Base-by-base conservation (phyloP, 2,329 filamentous ascomycete genomes). In the Aspergillus tubingensis region DNA sequence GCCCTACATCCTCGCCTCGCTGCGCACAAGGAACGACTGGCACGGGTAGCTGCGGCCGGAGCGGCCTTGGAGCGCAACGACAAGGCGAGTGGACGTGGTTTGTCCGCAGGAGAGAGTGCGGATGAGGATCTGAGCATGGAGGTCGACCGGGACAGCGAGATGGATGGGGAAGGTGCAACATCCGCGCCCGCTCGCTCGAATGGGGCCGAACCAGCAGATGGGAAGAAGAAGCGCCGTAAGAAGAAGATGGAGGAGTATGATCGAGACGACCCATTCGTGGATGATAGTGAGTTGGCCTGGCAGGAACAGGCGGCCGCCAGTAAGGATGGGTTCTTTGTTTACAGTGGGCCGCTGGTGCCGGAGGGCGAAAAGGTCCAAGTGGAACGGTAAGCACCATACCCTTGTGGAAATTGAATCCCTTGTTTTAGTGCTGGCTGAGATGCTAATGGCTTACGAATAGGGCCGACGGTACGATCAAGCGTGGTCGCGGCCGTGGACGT, bases 261-360 rank as follows among this genome's bases (percentile, higher is more conserved):
- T 70, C 86, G 86, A 60, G 85, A 88, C 56, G 86, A 89, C 65
- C 86, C 87, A 48, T 89, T 89, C 70, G 87, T 89, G 58, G 95
- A 99, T 70, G 95, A 99, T 73, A 96, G 92, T 1, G 95, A 99
- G 75, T 77, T 97, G 72, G 83, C 96, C 0, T 98, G 94, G 94
- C 92, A 98, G 77, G 92, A 96, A 71, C 91, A 96, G 73, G 94
- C 94, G 6, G 92, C 94, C 4, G 93, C 95, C 50, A 94, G 91
- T 67, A 91, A 94, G 68, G 95, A 98, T 73, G 95, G 95, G 1
- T 99, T 98, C 80, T 99, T 98, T 74, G 95, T 99, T 1, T 99
- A 97, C 77, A 96, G 91, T 62, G 95, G 95, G 3, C 94, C 94
- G 8, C 81, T 99, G 50, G 86, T 98, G 21, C 90, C 90, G 5